Percentiles rank a stretch among this genome's conserved stretches.
Evolutionary conservation across 1,284 basidiomycete genomes (phyloP).

Genomic region (Volvariella surrecta): DNA sequence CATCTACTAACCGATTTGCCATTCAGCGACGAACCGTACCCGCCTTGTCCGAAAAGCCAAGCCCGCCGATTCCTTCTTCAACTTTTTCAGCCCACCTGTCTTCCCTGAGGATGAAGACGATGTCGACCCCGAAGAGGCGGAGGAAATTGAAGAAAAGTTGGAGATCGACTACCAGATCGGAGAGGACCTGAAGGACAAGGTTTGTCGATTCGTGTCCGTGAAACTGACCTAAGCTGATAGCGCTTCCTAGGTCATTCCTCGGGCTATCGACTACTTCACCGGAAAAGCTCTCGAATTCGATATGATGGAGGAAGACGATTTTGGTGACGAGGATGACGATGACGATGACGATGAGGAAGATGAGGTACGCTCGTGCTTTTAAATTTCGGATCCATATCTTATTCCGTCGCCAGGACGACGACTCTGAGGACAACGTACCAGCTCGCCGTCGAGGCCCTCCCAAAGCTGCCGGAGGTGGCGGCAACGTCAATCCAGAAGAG

Average conservation of each 20-base stretch:
- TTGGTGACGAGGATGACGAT: constrained; percentile 51
- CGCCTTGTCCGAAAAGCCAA: constrained; percentile 86
- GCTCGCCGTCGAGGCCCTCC: constrained; percentile 47
- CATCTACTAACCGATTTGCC: constrained; percentile 1
- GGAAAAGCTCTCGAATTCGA: constrained; percentile 94
- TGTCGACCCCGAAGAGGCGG: constrained; percentile 78
- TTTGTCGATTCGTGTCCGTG: constrained; percentile 16
- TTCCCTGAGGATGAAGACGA: constrained; percentile 74
- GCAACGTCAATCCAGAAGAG: constrained; percentile 63
- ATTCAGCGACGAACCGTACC: constrained; percentile 83
- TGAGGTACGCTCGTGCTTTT: constrained; percentile 36
- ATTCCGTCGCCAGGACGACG: constrained; percentile 38
- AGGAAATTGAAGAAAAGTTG: constrained; percentile 86
- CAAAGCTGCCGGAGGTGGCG: constrained; percentile 41
- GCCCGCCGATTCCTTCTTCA: constrained; percentile 92
- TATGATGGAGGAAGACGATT: constrained; percentile 64
- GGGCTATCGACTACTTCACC: constrained; percentile 93
- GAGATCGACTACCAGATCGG: constrained; percentile 98
- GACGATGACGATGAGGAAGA: constrained; percentile 62
- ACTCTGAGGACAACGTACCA: constrained; percentile 51
- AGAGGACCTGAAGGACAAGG: constrained; percentile 97
- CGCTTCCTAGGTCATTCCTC: constrained; percentile 73
- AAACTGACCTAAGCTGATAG: background rate
- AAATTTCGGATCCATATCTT: constrained; percentile 6
- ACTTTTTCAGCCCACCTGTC: constrained; percentile 89